These are phyloP conservation scores for Globisporangium iwayamae DNA, from an alignment of 352 stramenopile genomes.

Conservation along the genomic window DNA sequence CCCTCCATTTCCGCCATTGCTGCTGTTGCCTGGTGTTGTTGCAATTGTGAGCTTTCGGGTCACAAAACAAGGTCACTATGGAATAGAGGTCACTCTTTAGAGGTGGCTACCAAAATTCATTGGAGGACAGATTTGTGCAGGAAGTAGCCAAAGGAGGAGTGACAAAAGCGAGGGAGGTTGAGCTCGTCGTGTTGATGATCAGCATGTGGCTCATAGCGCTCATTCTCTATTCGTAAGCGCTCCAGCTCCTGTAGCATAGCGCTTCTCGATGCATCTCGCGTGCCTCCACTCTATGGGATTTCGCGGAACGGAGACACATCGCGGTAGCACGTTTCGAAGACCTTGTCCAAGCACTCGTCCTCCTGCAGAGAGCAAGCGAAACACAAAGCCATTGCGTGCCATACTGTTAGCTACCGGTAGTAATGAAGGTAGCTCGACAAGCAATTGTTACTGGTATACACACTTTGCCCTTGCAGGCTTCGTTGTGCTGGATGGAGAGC, in stretches of 20 bases:
- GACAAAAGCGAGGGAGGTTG: constrained; percentile 1
- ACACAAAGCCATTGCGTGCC: not conserved
- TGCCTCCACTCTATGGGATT: constrained; percentile 49
- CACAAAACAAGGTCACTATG: constrained; percentile 5
- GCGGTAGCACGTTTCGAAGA: constrained; percentile 84
- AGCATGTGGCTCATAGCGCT: not conserved
- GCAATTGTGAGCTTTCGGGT: not conserved
- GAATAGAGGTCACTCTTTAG: not conserved
- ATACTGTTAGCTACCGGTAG: not conserved
- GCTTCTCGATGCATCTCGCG: not conserved
- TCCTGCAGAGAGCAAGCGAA: constrained; percentile 31
- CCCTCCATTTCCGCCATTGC: constrained; percentile 6
- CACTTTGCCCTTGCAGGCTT: constrained; percentile 73
- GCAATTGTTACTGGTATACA: constrained; percentile 7
- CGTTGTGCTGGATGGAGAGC: constrained; percentile 74
- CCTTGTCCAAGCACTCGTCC: constrained; percentile 82
- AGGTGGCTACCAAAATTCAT: not conserved
- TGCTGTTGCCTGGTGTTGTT: not conserved
- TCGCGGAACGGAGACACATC: constrained; percentile 80
- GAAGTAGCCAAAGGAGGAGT: not conserved
- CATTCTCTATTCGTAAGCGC: constrained; percentile 2
- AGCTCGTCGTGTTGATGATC: constrained; percentile 1
- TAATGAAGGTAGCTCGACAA: not conserved
- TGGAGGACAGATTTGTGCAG: constrained; percentile 9
- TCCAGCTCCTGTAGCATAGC: not conserved